Evolutionary conservation across 1,139 yeast genomes (phyloP).

Genomic region (Pichia sp.): DNA sequence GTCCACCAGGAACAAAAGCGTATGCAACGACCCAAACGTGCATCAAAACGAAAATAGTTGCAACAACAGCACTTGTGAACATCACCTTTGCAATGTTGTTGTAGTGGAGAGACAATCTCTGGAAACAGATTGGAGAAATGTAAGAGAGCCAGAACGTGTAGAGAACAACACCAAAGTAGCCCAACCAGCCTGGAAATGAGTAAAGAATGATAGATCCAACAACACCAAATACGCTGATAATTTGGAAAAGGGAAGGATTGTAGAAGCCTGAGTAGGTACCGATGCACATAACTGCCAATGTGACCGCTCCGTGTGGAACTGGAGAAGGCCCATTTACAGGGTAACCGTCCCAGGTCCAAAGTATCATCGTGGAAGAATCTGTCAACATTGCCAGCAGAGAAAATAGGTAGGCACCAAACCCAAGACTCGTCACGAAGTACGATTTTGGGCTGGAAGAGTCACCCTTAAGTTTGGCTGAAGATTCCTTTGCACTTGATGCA

Average conservation of each 20-base stretch:
- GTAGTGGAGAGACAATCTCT: slow-evolving; percentile 22
- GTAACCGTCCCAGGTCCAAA: slow-evolving; percentile 95
- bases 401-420: slow-evolving; percentile 75
- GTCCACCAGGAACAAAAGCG: slow-evolving; percentile 96
- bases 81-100: slow-evolving; percentile 20
- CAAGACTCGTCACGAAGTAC: slow-evolving; percentile 51
- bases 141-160: slow-evolving; percentile 63
- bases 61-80: slow-evolving; percentile 52
- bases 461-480: background rate
- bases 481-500: background rate
- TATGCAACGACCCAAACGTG: slow-evolving; percentile 98
- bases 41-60: slow-evolving; percentile 60
- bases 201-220: slow-evolving; percentile 50
- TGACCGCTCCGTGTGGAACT: slow-evolving; percentile 78
- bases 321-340: slow-evolving; percentile 86
- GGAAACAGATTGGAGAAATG: slow-evolving; percentile 59
- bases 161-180: slow-evolving; percentile 70
- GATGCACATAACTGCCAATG: slow-evolving; percentile 53
- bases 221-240: slow-evolving; percentile 37
- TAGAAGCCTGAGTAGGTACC: slow-evolving; percentile 52
- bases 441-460: slow-evolving; percentile 8
- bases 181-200: slow-evolving; percentile 68
- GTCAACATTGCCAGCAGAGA: slow-evolving; percentile 70
- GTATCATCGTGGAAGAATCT: slow-evolving; percentile 78
- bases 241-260: slow-evolving; percentile 21